Conservation (phyloP, 345 rosid species). For the Populus simonii region DNA sequence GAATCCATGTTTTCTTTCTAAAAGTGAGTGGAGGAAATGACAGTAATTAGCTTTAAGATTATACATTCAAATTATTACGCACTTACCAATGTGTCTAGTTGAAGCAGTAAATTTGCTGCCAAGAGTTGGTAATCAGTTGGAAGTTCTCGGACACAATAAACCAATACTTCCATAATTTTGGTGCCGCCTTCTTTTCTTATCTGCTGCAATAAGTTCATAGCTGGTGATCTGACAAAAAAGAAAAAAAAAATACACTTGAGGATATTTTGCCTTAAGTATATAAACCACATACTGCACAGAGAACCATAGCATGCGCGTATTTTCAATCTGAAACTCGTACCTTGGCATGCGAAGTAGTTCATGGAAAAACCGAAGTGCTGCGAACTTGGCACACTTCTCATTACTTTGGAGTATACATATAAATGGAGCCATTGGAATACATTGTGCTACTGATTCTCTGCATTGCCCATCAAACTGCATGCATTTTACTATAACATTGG, state of each 20-base stretch:
- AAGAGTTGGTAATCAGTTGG: constrained; percentile 52
- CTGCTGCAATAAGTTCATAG: constrained; percentile 55
- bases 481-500: constrained; percentile 71
- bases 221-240: constrained; percentile 57
- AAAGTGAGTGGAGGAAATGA: no score
- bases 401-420: constrained; percentile 51
- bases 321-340: constrained; percentile 27
- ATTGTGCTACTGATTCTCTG: constrained; percentile 54
- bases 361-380: constrained; percentile 71
- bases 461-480: constrained; percentile 84
- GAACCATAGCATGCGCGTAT: neutral
- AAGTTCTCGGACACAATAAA: constrained; percentile 44
- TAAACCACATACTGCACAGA: neutral
- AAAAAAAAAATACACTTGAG: neutral
- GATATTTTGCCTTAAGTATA: neutral
- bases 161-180: constrained; percentile 39
- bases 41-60: neutral
- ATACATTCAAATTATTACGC: neutral
- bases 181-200: constrained; percentile 55
- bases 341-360: constrained; percentile 75
- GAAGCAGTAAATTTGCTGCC: constrained; percentile 77
- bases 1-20: no score
- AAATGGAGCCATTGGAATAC: constrained; percentile 60
- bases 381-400: constrained; percentile 43
- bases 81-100: constrained; percentile 60